Evolutionary conservation across 768 basidiomycete genomes (phyloP).

Genomic region (Auricularia heimuer): DNA sequence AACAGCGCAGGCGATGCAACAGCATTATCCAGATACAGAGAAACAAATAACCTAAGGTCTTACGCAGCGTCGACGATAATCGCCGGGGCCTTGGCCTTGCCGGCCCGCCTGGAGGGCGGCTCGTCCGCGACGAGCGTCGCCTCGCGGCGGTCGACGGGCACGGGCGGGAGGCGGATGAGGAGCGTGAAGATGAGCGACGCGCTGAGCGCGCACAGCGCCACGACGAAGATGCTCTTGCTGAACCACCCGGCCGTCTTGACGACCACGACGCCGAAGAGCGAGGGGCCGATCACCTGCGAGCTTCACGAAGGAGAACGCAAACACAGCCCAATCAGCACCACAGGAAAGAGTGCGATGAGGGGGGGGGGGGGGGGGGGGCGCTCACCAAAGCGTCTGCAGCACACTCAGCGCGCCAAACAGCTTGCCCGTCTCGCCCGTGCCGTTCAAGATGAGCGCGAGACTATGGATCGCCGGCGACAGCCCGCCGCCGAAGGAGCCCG

Average conservation of each 20-base stretch:
- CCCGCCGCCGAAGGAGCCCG: conserved; percentile 52
- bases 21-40: not conserved
- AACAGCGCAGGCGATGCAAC: too few relatives aligned
- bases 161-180: not conserved
- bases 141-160: not conserved
- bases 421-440: conserved; percentile 47
- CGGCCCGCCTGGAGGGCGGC: not conserved
- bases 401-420: conserved; percentile 78
- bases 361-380: too few relatives aligned
- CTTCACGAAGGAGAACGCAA: conserved; percentile 24
- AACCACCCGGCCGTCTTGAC: conserved; percentile 58
- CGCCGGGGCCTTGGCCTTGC: not conserved
- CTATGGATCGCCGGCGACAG: conserved; percentile 60
- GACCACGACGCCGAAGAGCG: conserved; percentile 63
- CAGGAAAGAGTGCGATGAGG: conserved; percentile 9
- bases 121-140: conserved; percentile 1
- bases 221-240: conserved; percentile 60
- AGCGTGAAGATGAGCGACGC: not conserved
- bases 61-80: not conserved
- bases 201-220: conserved; percentile 32
- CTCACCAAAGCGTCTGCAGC: conserved; percentile 53
- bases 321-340: not conserved
- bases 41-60: not conserved
- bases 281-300: conserved; percentile 59
- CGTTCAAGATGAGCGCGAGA: conserved; percentile 56